These are phyloP conservation scores for Camelina hispida DNA, from an alignment of 345 rosid genomes.

Conservation along the genomic window DNA sequence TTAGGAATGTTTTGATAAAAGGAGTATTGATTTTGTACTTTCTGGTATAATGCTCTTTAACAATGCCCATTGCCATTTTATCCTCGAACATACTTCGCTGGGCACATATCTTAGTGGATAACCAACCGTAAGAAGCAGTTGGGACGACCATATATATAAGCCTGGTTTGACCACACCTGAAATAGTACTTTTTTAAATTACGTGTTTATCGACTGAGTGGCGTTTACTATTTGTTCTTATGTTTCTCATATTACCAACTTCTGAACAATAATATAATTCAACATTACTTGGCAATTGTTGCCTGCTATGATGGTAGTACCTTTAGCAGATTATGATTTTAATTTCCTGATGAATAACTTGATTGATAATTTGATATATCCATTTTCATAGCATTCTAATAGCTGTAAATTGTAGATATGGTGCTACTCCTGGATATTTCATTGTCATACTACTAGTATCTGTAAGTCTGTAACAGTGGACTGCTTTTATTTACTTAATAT, in stretches of 20 bases:
- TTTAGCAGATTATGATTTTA: conserved; percentile 24
- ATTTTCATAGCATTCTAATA: conserved; percentile 19
- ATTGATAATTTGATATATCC: not conserved
- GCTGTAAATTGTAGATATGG: conserved; percentile 28
- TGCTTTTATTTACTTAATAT: conserved; percentile 27
- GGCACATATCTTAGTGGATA: conserved; percentile 23
- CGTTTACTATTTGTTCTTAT: not conserved
- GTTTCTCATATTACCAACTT: conserved; percentile 19
- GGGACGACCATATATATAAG: conserved; percentile 22
- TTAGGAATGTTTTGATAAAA: conserved; percentile 28
- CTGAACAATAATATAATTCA: conserved; percentile 14
- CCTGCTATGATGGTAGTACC: conserved; percentile 14
- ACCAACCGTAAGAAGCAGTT: conserved; percentile 9
- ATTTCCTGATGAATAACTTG: conserved; percentile 9
- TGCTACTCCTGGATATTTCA: conserved; percentile 28
- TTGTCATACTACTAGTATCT: conserved; percentile 17
- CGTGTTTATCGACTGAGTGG: conserved; percentile 8
- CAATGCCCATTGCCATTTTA: conserved; percentile 20
- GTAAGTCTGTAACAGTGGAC: conserved; percentile 15
- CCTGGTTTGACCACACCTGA: conserved; percentile 17
- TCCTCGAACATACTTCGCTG: conserved; percentile 12
- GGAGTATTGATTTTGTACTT: conserved; percentile 18
- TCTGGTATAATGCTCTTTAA: conserved; percentile 30
- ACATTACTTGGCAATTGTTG: conserved; percentile 15
- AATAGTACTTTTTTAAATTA: not conserved